A percentile compares a stretch with the other conserved stretches of the same genome.
phyloP scores from a whole-genome alignment of 2,329 filamentous ascomycete genomes.

The Paecilomyces niveus region DNA sequence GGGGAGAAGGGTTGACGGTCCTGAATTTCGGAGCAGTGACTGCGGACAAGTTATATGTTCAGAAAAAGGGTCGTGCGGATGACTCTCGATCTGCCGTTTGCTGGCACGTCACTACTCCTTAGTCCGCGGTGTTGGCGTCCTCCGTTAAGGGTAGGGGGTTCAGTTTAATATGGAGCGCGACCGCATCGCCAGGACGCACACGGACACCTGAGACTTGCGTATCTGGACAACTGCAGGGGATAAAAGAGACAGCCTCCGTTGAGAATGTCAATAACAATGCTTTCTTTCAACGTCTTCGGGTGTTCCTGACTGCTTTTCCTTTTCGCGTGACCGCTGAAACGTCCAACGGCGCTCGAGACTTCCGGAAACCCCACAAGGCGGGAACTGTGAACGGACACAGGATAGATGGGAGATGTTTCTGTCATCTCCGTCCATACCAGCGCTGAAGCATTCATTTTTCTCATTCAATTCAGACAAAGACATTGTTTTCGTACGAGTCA shows the following conservation, averaged over 20 bases:
- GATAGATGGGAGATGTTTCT: background rate
- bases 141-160: background rate
- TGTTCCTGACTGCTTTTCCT: background rate
- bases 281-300: background rate
- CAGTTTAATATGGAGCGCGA: background rate
- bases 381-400: background rate
- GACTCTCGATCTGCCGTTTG: conserved; percentile 1
- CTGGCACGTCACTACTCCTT: background rate
- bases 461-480: conserved; percentile 9
- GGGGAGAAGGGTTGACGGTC: background rate
- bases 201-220: background rate
- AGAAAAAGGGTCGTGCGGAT: background rate
- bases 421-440: background rate
- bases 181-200: background rate
- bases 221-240: background rate
- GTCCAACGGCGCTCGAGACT: background rate
- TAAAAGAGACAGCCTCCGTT: background rate
- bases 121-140: background rate
- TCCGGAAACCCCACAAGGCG: background rate
- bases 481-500: background rate
- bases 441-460: background rate
- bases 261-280: background rate
- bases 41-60: background rate
- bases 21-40: background rate
- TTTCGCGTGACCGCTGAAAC: conserved; percentile 19